phyloP scores from a whole-genome alignment of 163 green algal species.

The Chlamydomonas reinhardtii region DNA sequence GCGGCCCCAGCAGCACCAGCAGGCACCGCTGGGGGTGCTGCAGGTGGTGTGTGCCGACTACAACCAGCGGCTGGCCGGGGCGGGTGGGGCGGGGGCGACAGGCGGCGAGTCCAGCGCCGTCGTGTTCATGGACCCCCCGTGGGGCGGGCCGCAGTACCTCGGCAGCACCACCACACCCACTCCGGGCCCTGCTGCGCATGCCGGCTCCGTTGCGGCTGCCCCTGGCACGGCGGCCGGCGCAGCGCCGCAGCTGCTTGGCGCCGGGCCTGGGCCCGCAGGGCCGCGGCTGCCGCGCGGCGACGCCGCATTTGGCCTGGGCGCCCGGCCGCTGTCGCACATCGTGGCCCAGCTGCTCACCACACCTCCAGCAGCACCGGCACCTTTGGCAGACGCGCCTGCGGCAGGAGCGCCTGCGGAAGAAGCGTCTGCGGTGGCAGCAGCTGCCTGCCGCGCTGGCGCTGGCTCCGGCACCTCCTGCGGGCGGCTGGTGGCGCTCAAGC shows the following conservation, averaged over 20 bases:
- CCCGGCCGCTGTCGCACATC: slow-evolving; percentile 13
- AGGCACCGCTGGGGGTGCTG: not conserved
- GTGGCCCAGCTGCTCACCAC: slow-evolving; percentile 5
- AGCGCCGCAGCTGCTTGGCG: too few relatives aligned
- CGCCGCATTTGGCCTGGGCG: slow-evolving; percentile 3
- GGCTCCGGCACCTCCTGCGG: too few relatives aligned
- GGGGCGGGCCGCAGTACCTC: slow-evolving; percentile 45
- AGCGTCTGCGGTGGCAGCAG: too few relatives aligned
- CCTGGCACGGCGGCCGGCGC: too few relatives aligned
- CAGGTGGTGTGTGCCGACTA: slow-evolving; percentile 44
- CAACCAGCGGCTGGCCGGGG: not conserved
- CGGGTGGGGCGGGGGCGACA: too few relatives aligned
- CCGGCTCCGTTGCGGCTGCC: not conserved
- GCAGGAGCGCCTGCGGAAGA: too few relatives aligned
- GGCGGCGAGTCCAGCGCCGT: not conserved
- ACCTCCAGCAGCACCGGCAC: too few relatives aligned
- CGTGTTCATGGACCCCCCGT: slow-evolving; percentile 50
- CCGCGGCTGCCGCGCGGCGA: not conserved
- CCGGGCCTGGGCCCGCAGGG: too few relatives aligned
- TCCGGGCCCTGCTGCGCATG: not conserved
- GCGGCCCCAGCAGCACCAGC: not conserved
- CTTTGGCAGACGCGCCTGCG: too few relatives aligned
- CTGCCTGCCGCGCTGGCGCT: not conserved
- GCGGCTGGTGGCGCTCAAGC: slow-evolving; percentile 42
- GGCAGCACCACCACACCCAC: too few relatives aligned